Evolutionary conservation across 2,329 filamentous ascomycete species (phyloP), one percentile per base, ranked within the genome.

Genomic region (Penicillium sp.): DNA sequence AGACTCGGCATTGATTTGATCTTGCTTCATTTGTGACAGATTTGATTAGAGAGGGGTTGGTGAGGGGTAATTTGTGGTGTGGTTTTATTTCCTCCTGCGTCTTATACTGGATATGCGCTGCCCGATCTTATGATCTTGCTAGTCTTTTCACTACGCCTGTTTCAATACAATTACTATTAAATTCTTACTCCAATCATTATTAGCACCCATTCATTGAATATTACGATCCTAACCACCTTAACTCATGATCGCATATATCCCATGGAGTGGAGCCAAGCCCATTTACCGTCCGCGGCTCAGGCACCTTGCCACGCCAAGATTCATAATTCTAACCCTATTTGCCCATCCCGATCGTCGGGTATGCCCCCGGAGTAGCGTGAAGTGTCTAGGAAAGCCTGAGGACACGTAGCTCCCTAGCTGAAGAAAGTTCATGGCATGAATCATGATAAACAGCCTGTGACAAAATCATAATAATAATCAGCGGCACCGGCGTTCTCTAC

Each of bases 41-140:
- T 37, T 37, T 14, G 21, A 6, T 40, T 13, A 36, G 31, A 29
- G 37, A 29, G 49, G 49, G 49, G 28, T n/a, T n/a, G 24, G n/a
- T n/a, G 40, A 43, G 40, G 40, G 40, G 40, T 43, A 43, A 43
- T 16, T 39, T n/a, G n/a, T n/a, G n/a, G n/a, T n/a, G n/a, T n/a
- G n/a, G n/a, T n/a, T 33, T n/a, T 33, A 28, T 5, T 28, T 33
- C 7, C 13, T 7, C 10, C 14, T 33, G 31, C 13, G 14, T 10
- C 6, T 6, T 33, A 4, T 8, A 28, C 10, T 28, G 5, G 24
- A n/a, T 28, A 28, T 18, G 16, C 18, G n/a, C 10, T 37, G 34
- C 5, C 34, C 19, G 21, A 40, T 40, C 37, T 6, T 40, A 40
- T 24, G 37, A 40, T 40, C 16, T 18, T 18, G 4, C 33, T 18